phyloP scores from a whole-genome alignment of 2,329 filamentous ascomycete genomes.

The Endothia cerciana region DNA sequence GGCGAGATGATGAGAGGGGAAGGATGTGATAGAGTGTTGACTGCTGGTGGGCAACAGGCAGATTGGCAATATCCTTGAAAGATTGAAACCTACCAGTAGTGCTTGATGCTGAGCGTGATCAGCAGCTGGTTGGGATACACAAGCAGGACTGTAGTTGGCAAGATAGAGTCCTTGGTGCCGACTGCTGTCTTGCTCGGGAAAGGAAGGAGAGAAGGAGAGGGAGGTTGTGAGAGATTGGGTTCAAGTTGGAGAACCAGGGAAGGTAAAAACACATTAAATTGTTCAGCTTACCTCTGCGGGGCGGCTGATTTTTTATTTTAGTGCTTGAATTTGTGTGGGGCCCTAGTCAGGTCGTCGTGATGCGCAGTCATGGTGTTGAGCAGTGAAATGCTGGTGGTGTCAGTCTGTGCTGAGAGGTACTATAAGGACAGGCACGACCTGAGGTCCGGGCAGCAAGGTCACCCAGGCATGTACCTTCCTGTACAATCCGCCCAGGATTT shows the following conservation, averaged over 20 bases:
- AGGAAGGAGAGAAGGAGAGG: not conserved
- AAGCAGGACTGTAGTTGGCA: not conserved
- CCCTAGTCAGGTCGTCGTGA: not conserved
- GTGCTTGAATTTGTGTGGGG: not conserved
- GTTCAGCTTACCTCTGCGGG: too few relatives aligned
- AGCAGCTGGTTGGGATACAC: not conserved
- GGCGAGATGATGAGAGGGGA: not conserved
- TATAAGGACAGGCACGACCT: not conserved
- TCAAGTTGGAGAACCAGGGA: not conserved
- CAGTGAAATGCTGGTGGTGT: not conserved
- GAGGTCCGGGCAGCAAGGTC: not conserved
- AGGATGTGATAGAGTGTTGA: not conserved
- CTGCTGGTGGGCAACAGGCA: not conserved
- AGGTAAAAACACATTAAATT: too few relatives aligned
- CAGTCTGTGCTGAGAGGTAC: not conserved
- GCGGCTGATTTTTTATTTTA: too few relatives aligned
- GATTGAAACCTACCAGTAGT: not conserved
- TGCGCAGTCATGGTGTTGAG: not conserved
- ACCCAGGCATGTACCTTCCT: not conserved
- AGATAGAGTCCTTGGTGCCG: not conserved
- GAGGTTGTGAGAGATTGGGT: not conserved
- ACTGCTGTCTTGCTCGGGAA: not conserved
- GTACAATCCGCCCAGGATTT: not conserved
- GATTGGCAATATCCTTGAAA: not conserved
- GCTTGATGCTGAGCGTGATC: not conserved